These are phyloP conservation scores for Solanum neorickii DNA, from an alignment of 257 asterid genomes.

Conservation along the genomic window DNA sequence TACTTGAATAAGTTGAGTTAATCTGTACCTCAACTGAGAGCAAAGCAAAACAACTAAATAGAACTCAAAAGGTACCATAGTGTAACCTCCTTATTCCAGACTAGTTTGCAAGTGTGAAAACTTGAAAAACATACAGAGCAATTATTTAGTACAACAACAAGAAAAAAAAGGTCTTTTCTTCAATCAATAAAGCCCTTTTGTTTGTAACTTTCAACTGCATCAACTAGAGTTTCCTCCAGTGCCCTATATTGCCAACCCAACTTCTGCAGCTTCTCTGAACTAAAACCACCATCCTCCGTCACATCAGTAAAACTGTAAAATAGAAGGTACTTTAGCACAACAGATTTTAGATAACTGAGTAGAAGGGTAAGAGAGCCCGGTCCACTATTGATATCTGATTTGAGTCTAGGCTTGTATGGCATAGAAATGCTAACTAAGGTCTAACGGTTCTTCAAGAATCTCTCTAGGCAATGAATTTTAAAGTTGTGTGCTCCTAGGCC, in stretches of 20 bases:
- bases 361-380: background rate
- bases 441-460: background rate
- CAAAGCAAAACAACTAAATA: background rate
- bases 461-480: background rate
- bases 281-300: background rate
- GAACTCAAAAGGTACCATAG: background rate
- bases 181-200: conserved; percentile 28
- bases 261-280: conserved; percentile 48
- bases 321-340: background rate
- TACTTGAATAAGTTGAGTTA: background rate
- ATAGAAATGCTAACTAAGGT: background rate
- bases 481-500: background rate
- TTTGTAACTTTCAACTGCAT: conserved; percentile 57
- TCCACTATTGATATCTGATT: background rate
- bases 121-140: background rate
- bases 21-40: background rate
- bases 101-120: background rate
- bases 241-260: conserved; percentile 63
- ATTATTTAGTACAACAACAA: background rate
- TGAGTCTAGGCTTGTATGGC: background rate
- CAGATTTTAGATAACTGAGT: background rate
- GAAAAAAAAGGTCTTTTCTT: background rate
- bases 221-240: conserved; percentile 47
- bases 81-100: background rate
- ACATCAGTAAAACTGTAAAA: conserved; percentile 40